Evolutionary conservation across 83 land plant genomes (phyloP).

Genomic region (Picea abies): DNA sequence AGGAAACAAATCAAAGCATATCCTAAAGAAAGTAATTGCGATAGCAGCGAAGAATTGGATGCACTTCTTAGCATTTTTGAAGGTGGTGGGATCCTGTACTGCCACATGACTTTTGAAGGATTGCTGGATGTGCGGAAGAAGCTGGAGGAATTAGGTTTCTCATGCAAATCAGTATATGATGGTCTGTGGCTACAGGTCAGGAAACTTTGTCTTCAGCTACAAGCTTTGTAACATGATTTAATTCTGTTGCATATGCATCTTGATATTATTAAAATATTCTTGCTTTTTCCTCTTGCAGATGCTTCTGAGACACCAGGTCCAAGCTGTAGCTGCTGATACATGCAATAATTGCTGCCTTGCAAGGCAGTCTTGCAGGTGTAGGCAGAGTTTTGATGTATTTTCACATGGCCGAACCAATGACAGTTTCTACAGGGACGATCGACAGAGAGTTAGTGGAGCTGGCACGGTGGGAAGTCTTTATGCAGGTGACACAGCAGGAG

Average conservation of each 20-base stretch:
- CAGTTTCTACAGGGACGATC: constrained; percentile 66
- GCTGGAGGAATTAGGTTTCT: constrained; percentile 94
- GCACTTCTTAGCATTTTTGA: constrained; percentile 83
- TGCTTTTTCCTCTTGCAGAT: constrained; percentile 53
- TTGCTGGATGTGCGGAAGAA: constrained; percentile 78
- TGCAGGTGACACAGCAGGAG: constrained; percentile 55
- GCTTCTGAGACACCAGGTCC: constrained; percentile 87
- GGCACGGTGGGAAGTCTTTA: constrained; percentile 48
- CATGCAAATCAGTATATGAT: constrained; percentile 95
- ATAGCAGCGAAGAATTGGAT: constrained; percentile 74
- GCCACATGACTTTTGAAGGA: constrained; percentile 97
- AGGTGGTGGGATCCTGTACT: constrained; percentile 92
- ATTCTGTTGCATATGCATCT: not conserved
- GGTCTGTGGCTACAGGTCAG: constrained; percentile 97
- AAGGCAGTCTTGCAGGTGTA: constrained; percentile 67
- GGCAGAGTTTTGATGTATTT: constrained; percentile 61
- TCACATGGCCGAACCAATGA: constrained; percentile 49
- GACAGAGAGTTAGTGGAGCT: constrained; percentile 43
- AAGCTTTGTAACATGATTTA: not conserved
- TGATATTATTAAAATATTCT: not conserved
- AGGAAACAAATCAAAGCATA: constrained; percentile 59
- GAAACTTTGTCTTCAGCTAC: not conserved
- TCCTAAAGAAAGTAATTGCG: constrained; percentile 47
- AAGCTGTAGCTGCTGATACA: constrained; percentile 78
- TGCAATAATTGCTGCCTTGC: constrained; percentile 81